A percentile compares a stretch with the other conserved stretches of the same genome.
These are phyloP conservation scores for Solanum virginianum DNA, from an alignment of 257 asterid genomes.

Conservation along the genomic window DNA sequence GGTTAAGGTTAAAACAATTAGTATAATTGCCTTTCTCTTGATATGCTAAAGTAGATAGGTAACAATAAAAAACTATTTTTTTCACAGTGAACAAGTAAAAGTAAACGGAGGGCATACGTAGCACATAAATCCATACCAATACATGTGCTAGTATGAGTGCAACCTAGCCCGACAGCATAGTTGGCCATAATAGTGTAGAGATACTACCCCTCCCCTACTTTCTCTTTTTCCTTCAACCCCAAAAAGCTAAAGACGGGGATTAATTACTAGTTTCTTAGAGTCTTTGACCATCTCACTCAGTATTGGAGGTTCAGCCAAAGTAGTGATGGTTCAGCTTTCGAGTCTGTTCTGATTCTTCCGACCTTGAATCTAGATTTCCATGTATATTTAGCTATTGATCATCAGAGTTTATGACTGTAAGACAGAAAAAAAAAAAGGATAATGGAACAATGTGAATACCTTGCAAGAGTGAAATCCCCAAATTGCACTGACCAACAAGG, in stretches of 20 bases:
- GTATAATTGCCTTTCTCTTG: too few species aligned
- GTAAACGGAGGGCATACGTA: neutral
- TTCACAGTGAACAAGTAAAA: neutral
- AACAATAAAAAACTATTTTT: too few species aligned
- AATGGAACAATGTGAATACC: slow-evolving; percentile 16
- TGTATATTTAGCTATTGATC: neutral
- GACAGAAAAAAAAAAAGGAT: neutral
- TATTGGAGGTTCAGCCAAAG: neutral
- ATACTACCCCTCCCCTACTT: neutral
- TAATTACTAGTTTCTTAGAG: neutral
- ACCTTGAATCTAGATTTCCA: neutral
- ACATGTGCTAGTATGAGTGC: neutral
- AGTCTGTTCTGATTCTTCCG: neutral
- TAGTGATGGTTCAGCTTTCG: neutral
- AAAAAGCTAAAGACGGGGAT: neutral
- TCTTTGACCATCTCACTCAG: neutral
- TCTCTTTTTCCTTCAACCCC: neutral
- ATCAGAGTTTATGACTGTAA: neutral
- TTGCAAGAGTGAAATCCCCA: slow-evolving; percentile 62
- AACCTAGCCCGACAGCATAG: neutral
- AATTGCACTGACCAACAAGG: slow-evolving; percentile 59
- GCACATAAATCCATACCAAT: neutral
- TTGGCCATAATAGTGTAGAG: neutral
- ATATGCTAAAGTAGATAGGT: too few species aligned
- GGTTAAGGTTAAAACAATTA: too few species aligned